Percentiles rank a stretch among this genome's conserved stretches.
These are phyloP conservation scores for Coemansia sp. DNA, from an alignment of 192 early-diverging fungal species.

Conservation along the genomic window DNA sequence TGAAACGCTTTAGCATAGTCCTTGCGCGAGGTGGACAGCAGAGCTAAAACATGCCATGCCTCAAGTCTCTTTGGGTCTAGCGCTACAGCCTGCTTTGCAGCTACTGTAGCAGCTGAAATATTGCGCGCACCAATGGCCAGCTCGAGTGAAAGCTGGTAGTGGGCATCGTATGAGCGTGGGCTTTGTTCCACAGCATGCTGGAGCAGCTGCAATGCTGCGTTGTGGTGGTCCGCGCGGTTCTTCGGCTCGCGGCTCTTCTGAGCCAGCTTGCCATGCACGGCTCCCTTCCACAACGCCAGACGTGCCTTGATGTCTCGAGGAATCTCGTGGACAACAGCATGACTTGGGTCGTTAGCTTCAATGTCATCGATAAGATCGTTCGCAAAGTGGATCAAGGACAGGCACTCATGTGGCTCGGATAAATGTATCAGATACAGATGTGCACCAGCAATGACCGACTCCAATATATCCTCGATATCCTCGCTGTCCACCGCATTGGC, in stretches of 20 bases:
- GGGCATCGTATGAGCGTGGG: slow-evolving; percentile 57
- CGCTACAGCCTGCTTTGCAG: slow-evolving; percentile 58
- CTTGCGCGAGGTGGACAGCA: slow-evolving; percentile 67
- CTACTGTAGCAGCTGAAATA: slow-evolving; percentile 56
- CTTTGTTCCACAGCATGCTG: slow-evolving; percentile 55
- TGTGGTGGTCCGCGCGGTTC: slow-evolving; percentile 62
- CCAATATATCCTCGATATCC: slow-evolving; percentile 26
- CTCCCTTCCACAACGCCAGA: slow-evolving; percentile 49
- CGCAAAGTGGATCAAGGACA: slow-evolving; percentile 47
- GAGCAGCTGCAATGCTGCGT: slow-evolving; percentile 58
- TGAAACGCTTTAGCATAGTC: slow-evolving; percentile 64
- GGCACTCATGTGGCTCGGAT: slow-evolving; percentile 32
- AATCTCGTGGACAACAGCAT: slow-evolving; percentile 17
- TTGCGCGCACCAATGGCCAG: slow-evolving; percentile 65
- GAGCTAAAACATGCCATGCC: slow-evolving; percentile 75
- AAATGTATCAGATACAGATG: slow-evolving; percentile 46
- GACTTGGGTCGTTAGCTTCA: slow-evolving; percentile 27
- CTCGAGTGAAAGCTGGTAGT: slow-evolving; percentile 70
- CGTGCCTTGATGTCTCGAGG: slow-evolving; percentile 22
- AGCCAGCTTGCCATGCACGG: slow-evolving; percentile 31
- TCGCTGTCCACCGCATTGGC: slow-evolving; percentile 13
- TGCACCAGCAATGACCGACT: slow-evolving; percentile 47
- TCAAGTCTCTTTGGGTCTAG: slow-evolving; percentile 59
- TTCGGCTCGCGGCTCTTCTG: slow-evolving; percentile 62
- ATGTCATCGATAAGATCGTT: slow-evolving; percentile 39